Conservation (phyloP, 2,329 filamentous ascomycete genomes). For the Drechmeria coniospora region DNA sequence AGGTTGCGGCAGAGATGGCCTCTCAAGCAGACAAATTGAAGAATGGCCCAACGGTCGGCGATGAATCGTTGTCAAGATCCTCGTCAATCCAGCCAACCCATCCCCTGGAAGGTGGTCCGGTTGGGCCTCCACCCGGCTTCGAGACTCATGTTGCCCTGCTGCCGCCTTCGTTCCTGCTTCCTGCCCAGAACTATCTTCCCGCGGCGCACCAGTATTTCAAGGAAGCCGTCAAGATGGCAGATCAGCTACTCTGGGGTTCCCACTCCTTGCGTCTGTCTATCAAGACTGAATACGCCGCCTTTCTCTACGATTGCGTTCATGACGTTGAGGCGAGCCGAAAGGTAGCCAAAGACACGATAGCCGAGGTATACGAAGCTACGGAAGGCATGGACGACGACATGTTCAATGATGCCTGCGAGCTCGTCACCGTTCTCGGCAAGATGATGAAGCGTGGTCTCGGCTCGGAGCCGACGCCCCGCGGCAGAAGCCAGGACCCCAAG, state of each 20-base stretch:
- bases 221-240: conserved; percentile 60
- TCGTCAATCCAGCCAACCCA: conserved; percentile 33
- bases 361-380: conserved; percentile 78
- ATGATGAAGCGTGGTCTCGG: conserved; percentile 68
- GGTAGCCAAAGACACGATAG: conserved; percentile 68
- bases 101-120: conserved; percentile 41
- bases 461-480: conserved; percentile 17
- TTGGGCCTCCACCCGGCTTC: conserved; percentile 41
- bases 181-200: conserved; percentile 65
- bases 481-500: conserved; percentile 16
- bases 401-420: conserved; percentile 79
- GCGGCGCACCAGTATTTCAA: conserved; percentile 69
- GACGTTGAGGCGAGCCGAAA: conserved; percentile 62
- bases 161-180: conserved; percentile 62
- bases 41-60: conserved; percentile 29
- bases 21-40: conserved; percentile 33
- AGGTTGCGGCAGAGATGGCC: conserved; percentile 15
- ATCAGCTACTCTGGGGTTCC: conserved; percentile 64
- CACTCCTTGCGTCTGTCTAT: conserved; percentile 81
- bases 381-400: conserved; percentile 93
- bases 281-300: conserved; percentile 84
- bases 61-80: conserved; percentile 23
- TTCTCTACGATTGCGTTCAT: conserved; percentile 83
- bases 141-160: conserved; percentile 21
- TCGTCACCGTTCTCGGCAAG: conserved; percentile 71